These are phyloP conservation scores for Ophiosphaerella narmari DNA, from an alignment of 2,329 filamentous ascomycete species.

Conservation along the genomic window DNA sequence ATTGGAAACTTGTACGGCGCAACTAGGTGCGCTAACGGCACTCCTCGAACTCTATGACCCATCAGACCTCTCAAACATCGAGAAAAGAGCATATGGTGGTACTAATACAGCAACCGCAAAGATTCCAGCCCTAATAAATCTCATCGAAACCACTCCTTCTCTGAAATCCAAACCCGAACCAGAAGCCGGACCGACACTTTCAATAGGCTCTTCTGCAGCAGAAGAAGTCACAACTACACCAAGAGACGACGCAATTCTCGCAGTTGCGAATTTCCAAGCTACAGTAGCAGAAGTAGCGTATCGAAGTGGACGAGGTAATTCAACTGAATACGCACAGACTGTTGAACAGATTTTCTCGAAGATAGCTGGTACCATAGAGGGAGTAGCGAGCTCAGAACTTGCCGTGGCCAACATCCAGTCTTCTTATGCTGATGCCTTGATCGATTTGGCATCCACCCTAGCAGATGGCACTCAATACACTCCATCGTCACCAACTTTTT, in stretches of 20 bases:
- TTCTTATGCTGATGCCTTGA: slow-evolving; percentile 61
- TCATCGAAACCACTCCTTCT: slow-evolving; percentile 36
- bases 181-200: slow-evolving; percentile 38
- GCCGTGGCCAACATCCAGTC: slow-evolving; percentile 58
- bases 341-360: slow-evolving; percentile 42
- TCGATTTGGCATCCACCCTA: slow-evolving; percentile 58
- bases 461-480: slow-evolving; percentile 29
- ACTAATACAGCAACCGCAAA: slow-evolving; percentile 58
- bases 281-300: slow-evolving; percentile 63
- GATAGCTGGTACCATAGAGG: slow-evolving; percentile 48
- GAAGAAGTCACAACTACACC: slow-evolving; percentile 43
- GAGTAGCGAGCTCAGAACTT: slow-evolving; percentile 55
- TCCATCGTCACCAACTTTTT: slow-evolving; percentile 13
- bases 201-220: slow-evolving; percentile 25
- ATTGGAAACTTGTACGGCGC: slow-evolving; percentile 69
- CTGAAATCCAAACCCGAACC: slow-evolving; percentile 26
- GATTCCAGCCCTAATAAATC: slow-evolving; percentile 57
- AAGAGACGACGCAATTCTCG: slow-evolving; percentile 59
- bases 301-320: slow-evolving; percentile 54
- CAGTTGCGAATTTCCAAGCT: slow-evolving; percentile 61
- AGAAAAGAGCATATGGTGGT: slow-evolving; percentile 64
- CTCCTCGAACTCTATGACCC: slow-evolving; percentile 56
- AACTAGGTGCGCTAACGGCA: slow-evolving; percentile 55
- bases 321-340: slow-evolving; percentile 57
- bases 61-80: slow-evolving; percentile 53